These are phyloP conservation scores for Colletotrichum gloeosporioides DNA, from an alignment of 2,329 filamentous ascomycete genomes.

Conservation along the genomic window DNA sequence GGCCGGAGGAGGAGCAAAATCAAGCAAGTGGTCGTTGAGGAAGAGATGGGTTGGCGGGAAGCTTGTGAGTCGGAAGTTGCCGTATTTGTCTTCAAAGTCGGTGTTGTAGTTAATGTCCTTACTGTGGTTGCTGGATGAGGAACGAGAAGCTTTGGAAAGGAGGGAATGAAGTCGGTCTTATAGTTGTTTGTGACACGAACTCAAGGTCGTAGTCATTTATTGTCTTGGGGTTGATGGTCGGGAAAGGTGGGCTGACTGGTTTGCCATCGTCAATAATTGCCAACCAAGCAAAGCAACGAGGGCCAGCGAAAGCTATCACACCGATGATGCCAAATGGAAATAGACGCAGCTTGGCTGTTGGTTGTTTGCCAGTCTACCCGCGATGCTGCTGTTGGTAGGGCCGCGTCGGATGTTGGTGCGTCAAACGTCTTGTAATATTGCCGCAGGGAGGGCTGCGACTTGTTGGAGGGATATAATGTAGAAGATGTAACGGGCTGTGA, in stretches of 20 bases:
- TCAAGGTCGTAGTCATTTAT: constrained; percentile 16
- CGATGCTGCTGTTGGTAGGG: constrained; percentile 11
- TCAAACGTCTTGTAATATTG: constrained; percentile 12
- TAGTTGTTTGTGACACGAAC: constrained; percentile 21
- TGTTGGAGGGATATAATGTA: constrained; percentile 22
- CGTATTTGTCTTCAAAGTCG: background rate
- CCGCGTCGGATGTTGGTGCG: constrained; percentile 15
- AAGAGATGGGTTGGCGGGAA: background rate
- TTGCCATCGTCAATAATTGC: constrained; percentile 23
- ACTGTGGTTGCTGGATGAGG: constrained; percentile 2
- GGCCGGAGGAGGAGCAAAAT: background rate
- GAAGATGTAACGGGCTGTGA: constrained; percentile 1
- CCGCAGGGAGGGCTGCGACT: constrained; percentile 19
- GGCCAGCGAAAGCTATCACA: constrained; percentile 18
- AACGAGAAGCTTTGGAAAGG: background rate
- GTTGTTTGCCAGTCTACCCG: constrained; percentile 22
- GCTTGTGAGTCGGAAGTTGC: background rate
- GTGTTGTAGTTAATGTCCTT: background rate
- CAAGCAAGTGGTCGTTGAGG: background rate
- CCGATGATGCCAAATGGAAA: constrained; percentile 22
- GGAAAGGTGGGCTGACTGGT: constrained; percentile 22
- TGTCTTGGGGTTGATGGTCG: constrained; percentile 20
- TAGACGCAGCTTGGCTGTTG: constrained; percentile 20
- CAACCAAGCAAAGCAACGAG: constrained; percentile 14
- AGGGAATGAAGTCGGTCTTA: constrained; percentile 19